phyloP scores from a whole-genome alignment of 139 green algal species.

The Tetratostichococcus sp. region DNA sequence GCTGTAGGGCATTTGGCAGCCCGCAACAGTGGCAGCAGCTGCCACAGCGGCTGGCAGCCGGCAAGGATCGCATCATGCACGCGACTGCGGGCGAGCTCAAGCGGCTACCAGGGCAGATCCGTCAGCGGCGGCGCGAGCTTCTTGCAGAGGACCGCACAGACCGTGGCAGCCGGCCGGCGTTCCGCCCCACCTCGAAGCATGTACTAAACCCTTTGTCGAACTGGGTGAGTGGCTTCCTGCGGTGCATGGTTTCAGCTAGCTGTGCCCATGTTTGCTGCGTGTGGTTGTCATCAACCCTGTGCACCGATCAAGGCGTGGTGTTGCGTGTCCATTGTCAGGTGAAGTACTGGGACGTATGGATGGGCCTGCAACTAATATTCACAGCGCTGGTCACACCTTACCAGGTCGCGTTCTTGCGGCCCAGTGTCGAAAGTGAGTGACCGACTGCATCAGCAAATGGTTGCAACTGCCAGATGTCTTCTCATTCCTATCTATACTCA shows the following conservation, averaged over 20 bases:
- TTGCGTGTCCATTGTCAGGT: not conserved
- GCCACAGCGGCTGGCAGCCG: not conserved
- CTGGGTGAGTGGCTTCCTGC: not conserved
- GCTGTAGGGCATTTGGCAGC: not conserved
- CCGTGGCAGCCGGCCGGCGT: not conserved
- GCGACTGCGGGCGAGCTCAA: not conserved
- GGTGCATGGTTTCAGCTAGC: no score
- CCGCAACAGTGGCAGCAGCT: not conserved
- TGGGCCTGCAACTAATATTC: constrained; percentile 4
- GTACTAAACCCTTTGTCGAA: not conserved
- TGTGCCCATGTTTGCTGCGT: not conserved
- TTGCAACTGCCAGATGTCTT: no score
- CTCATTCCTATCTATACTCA: no score
- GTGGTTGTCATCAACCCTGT: no score
- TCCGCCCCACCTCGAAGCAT: not conserved
- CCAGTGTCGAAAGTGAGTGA: not conserved
- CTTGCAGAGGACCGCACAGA: not conserved
- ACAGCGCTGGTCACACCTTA: constrained; percentile 15
- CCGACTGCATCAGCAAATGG: no score
- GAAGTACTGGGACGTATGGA: constrained; percentile 4
- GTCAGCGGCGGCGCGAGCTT: not conserved
- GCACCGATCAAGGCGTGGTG: not conserved
- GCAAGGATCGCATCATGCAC: not conserved
- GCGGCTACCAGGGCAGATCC: not conserved
- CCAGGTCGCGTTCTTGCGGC: constrained; percentile 5